Evolutionary conservation across 2,329 filamentous ascomycete species (phyloP).

Genomic region (Pestalotiopsis sp.): DNA sequence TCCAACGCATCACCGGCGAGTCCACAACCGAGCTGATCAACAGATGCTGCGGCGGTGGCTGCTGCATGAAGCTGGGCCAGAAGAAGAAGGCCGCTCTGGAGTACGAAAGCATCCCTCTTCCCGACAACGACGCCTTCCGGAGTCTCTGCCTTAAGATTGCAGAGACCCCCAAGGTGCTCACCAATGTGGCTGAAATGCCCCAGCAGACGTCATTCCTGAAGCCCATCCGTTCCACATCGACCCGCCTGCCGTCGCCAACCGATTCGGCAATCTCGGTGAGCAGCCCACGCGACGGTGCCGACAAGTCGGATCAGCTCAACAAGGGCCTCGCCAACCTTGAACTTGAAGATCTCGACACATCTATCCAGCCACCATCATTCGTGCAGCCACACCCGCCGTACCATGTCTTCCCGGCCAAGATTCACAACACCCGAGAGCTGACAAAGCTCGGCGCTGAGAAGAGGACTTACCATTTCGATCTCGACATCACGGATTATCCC

Average conservation of each 20-base stretch:
- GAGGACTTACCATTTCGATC: slow-evolving; percentile 94
- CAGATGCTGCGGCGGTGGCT: slow-evolving; percentile 67
- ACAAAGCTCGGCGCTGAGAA: slow-evolving; percentile 91
- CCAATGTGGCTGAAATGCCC: slow-evolving; percentile 71
- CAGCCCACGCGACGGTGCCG: slow-evolving; percentile 38
- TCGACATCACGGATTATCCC: slow-evolving; percentile 95
- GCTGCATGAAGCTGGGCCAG: slow-evolving; percentile 54
- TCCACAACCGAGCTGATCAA: slow-evolving; percentile 63
- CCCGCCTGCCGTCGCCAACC: slow-evolving; percentile 42
- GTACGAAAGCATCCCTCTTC: slow-evolving; percentile 58
- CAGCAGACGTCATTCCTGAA: slow-evolving; percentile 74
- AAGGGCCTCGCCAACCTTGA: slow-evolving; percentile 29
- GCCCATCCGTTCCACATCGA: slow-evolving; percentile 48
- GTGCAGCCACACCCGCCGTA: slow-evolving; percentile 95
- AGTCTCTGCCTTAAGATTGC: slow-evolving; percentile 78
- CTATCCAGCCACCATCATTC: slow-evolving; percentile 78
- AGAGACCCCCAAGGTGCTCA: slow-evolving; percentile 73
- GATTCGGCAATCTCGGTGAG: slow-evolving; percentile 53
- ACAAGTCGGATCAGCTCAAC: slow-evolving; percentile 34
- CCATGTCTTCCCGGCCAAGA: slow-evolving; percentile 85
- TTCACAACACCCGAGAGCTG: slow-evolving; percentile 83
- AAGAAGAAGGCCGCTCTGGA: slow-evolving; percentile 47
- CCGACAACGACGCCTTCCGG: slow-evolving; percentile 83
- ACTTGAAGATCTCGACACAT: slow-evolving; percentile 54
- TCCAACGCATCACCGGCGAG: slow-evolving; percentile 66